phyloP scores from a whole-genome alignment of 78 protist genomes.

The Dictyostelium citrinum region DNA sequence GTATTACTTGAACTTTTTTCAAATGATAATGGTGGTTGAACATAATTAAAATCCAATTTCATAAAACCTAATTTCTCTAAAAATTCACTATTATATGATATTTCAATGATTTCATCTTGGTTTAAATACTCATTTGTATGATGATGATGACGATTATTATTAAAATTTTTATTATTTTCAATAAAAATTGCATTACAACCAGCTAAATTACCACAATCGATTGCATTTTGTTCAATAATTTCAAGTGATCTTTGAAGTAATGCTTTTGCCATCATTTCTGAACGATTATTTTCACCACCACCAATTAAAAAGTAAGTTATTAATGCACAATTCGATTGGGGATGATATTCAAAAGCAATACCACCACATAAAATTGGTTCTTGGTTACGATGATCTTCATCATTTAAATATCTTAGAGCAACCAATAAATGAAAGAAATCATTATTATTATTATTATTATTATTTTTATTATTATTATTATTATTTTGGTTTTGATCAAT shows the following conservation, averaged over 20 bases:
- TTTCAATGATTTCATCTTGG: background rate
- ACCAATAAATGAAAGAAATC: slow-evolving; percentile 46
- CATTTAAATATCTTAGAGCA: slow-evolving; percentile 29
- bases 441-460: background rate
- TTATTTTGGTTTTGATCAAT: background rate
- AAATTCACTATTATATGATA: background rate
- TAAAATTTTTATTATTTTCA: background rate
- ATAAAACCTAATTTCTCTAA: slow-evolving; percentile 28
- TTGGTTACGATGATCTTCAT: background rate
- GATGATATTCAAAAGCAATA: slow-evolving; percentile 46
- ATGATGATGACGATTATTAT: background rate
- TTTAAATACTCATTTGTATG: background rate
- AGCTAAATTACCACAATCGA: slow-evolving; percentile 49
- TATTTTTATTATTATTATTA: background rate
- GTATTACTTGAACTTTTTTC: slow-evolving; percentile 5
- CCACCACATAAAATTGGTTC: slow-evolving; percentile 66
- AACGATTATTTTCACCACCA: slow-evolving; percentile 9
- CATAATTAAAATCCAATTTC: slow-evolving; percentile 26
- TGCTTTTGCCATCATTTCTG: slow-evolving; percentile 40
- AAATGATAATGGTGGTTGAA: slow-evolving; percentile 53
- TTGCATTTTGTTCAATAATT: slow-evolving; percentile 44
- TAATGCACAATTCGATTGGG: slow-evolving; percentile 28
- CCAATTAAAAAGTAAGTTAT: slow-evolving; percentile 45
- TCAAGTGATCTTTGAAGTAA: slow-evolving; percentile 43
- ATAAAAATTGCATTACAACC: slow-evolving; percentile 72